Percentiles rank a stretch among this genome's conserved stretches.
Evolutionary conservation across 208 protist genomes (phyloP).

Genomic region (Trypanosoma mega): DNA sequence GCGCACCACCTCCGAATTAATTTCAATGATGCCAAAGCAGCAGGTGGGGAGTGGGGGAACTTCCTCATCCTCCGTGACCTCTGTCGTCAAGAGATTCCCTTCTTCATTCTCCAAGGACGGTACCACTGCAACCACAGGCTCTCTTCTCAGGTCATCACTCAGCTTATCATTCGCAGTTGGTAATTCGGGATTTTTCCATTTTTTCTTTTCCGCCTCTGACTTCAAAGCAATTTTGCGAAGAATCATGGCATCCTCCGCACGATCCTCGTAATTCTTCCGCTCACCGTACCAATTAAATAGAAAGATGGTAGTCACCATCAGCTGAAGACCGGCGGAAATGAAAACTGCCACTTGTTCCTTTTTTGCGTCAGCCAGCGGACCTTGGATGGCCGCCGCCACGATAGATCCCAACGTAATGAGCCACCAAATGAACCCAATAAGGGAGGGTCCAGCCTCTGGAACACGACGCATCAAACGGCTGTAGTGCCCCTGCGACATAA

Average conservation of each 20-base stretch:
- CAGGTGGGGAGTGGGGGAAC: slow-evolving; percentile 20
- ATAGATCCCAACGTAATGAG: slow-evolving; percentile 27
- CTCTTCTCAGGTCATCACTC: slow-evolving; percentile 6
- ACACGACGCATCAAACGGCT: slow-evolving; percentile 34
- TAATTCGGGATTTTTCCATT: neutral
- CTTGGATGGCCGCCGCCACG: slow-evolving; percentile 21
- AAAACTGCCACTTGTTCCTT: slow-evolving; percentile 23
- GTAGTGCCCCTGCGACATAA: slow-evolving; percentile 42
- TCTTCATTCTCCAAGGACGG: too few species aligned
- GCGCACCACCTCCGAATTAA: slow-evolving; percentile 52
- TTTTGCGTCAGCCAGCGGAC: slow-evolving; percentile 31
- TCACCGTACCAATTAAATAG: slow-evolving; percentile 45
- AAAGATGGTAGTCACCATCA: slow-evolving; percentile 18
- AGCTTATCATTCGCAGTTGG: neutral
- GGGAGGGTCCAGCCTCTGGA: slow-evolving; percentile 23
- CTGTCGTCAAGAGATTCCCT: too few species aligned
- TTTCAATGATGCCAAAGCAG: slow-evolving; percentile 54
- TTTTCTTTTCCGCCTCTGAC: neutral
- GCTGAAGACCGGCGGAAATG: slow-evolving; percentile 25
- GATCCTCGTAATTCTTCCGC: slow-evolving; percentile 26
- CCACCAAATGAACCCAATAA: slow-evolving; percentile 41
- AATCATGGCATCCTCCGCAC: slow-evolving; percentile 16
- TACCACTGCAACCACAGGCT: too few species aligned
- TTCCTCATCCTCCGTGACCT: neutral
- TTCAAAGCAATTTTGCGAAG: too few species aligned